Conservation (phyloP, 2,329 filamentous ascomycete genomes). For the Raffaelea albimanens region DNA sequence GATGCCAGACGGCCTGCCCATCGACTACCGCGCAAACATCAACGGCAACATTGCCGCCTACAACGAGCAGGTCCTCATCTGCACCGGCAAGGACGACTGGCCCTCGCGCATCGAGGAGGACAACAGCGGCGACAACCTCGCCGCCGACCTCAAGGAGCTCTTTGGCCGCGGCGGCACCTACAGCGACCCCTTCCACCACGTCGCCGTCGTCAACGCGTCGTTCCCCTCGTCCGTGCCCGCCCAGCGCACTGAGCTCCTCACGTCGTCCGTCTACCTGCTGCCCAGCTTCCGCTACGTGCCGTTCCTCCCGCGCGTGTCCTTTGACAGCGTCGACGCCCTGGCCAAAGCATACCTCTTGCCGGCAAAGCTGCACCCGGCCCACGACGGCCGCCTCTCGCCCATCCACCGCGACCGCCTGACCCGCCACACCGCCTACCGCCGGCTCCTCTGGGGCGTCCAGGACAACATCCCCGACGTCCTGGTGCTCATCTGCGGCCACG, state of each 20-base stretch:
- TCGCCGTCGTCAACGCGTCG: conserved; percentile 68
- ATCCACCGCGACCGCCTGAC: conserved; percentile 43
- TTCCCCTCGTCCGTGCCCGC: conserved; percentile 50
- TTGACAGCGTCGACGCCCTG: conserved; percentile 44
- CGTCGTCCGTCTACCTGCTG: conserved; percentile 63
- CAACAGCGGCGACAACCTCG: conserved; percentile 54
- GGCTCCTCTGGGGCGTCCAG: conserved; percentile 44
- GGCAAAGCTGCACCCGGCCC: conserved; percentile 48
- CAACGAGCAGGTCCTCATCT: conserved; percentile 73
- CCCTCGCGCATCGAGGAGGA: conserved; percentile 77
- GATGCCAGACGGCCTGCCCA: conserved; percentile 58
- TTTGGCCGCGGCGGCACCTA: conserved; percentile 57
- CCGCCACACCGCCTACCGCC: conserved; percentile 42
- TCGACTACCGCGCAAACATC: conserved; percentile 61
- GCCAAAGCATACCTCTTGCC: conserved; percentile 60
- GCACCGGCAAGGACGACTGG: conserved; percentile 76
- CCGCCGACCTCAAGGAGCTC: conserved; percentile 62
- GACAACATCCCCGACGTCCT: conserved; percentile 53
- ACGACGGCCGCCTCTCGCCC: conserved; percentile 45
- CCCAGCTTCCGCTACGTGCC: conserved; percentile 77
- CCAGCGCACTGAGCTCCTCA: conserved; percentile 40
- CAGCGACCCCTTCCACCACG: conserved; percentile 73
- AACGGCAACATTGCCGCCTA: conserved; percentile 72
- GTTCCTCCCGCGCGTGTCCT: conserved; percentile 53
- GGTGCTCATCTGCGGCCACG: conserved; percentile 86